Percentiles rank a stretch among this genome's conserved stretches.
Conservation (phyloP, 2,329 filamentous ascomycete genomes). For the Ascochyta koolunga region DNA sequence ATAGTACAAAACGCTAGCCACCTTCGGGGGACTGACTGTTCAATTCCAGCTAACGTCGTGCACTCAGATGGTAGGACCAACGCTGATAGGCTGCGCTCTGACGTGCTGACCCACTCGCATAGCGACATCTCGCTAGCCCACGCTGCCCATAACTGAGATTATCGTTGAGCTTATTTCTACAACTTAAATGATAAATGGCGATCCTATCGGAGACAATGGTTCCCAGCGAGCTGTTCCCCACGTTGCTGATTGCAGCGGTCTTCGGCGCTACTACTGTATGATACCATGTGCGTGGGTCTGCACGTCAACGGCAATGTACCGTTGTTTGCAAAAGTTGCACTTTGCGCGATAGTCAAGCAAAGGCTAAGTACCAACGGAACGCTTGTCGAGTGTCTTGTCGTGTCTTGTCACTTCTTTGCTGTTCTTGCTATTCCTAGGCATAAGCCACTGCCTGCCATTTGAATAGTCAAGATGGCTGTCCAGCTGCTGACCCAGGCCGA, state of each 20-base stretch:
- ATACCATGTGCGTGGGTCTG: slow-evolving; percentile 18
- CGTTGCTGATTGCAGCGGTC: slow-evolving; percentile 5
- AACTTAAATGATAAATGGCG: not conserved
- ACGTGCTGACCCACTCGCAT: slow-evolving; percentile 19
- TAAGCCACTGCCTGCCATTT: not conserved
- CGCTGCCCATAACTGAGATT: not conserved
- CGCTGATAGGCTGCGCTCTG: slow-evolving; percentile 5
- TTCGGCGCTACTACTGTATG: slow-evolving; percentile 9
- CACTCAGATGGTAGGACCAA: not conserved
- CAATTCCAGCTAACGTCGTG: not conserved
- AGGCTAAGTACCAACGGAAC: slow-evolving; percentile 1
- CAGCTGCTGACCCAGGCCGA: slow-evolving; percentile 20
- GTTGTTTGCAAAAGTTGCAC: not conserved
- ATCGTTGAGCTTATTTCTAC: not conserved
- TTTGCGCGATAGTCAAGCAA: no score
- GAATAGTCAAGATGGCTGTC: slow-evolving; percentile 8
- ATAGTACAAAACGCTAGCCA: not conserved
- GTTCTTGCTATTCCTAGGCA: not conserved
- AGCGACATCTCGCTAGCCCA: slow-evolving; percentile 16
- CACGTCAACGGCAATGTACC: slow-evolving; percentile 8
- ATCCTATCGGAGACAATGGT: not conserved
- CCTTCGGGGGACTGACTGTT: not conserved
- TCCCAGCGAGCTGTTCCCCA: not conserved
- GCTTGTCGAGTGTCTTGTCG: not conserved
- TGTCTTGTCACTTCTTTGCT: not conserved